Evolutionary conservation across 768 basidiomycete genomes (phyloP).

Genomic region (Hygrophorus russula): DNA sequence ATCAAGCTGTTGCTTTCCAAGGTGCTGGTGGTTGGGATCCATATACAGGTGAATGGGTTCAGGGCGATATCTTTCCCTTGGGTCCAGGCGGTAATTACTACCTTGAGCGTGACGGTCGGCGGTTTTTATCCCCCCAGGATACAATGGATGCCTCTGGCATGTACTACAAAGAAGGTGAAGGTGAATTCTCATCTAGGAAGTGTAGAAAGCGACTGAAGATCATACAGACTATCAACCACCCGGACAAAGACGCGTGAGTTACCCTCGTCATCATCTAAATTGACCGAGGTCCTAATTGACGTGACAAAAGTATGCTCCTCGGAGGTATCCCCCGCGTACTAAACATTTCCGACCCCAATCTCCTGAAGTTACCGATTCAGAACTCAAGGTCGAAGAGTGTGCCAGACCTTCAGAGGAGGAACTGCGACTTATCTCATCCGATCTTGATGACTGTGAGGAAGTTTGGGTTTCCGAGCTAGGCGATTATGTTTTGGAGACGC

Average conservation of each 20-base stretch:
- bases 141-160: conserved; percentile 12
- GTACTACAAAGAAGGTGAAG: conserved; percentile 12
- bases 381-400: conserved; percentile 17
- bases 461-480: conserved; percentile 63
- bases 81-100: conserved; percentile 4
- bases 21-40: conserved; percentile 24
- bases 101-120: conserved; percentile 15
- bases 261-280: conserved; percentile 3
- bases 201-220: conserved; percentile 35
- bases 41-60: conserved; percentile 8
- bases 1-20: conserved; percentile 28
- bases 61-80: conserved; percentile 2
- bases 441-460: conserved; percentile 73
- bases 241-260: conserved; percentile 44
- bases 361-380: conserved; percentile 17
- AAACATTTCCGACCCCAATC: conserved; percentile 22
- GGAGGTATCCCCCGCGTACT: conserved; percentile 29
- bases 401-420: conserved; percentile 26
- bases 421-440: conserved; percentile 50
- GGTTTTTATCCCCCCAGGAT: conserved; percentile 26
- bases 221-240: conserved; percentile 45
- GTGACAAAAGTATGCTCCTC: conserved; percentile 23
- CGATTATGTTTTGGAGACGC: conserved; percentile 61
- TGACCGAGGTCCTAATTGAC: neutral
- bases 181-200: conserved; percentile 28